Conservation (phyloP, 352 stramenopile species). For the Pythium vanterpoolii region DNA sequence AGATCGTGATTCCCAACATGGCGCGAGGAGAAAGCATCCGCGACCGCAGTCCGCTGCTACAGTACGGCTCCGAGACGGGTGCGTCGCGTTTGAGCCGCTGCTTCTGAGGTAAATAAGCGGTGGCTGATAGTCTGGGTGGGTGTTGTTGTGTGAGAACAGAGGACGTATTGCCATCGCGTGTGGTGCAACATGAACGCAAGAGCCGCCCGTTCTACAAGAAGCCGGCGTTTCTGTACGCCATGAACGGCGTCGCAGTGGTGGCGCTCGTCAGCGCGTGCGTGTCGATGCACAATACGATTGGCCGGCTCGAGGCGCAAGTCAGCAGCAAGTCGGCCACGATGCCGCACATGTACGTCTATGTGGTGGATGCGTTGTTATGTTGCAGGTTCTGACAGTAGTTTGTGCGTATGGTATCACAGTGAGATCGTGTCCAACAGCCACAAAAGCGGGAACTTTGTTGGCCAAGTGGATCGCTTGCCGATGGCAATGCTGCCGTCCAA, state of each 20-base stretch:
- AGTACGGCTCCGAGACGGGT: conserved; percentile 53
- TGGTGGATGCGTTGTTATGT: neutral
- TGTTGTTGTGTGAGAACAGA: conserved; percentile 1
- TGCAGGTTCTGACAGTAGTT: neutral
- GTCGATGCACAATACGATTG: conserved; percentile 74
- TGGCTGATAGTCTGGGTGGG: neutral
- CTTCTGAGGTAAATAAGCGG: neutral
- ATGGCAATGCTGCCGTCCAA: conserved; percentile 75
- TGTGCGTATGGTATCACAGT: too few relatives aligned
- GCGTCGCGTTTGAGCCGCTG: neutral
- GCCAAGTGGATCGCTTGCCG: conserved; percentile 42
- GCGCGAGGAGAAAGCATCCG: conserved; percentile 17
- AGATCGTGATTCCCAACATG: conserved; percentile 6
- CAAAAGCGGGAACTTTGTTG: conserved; percentile 19
- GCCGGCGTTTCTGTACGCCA: conserved; percentile 36
- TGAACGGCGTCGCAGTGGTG: conserved; percentile 59
- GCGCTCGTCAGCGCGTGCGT: conserved; percentile 56
- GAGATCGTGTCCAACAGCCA: conserved; percentile 17
- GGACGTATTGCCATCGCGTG: conserved; percentile 17
- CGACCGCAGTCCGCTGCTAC: conserved; percentile 57
- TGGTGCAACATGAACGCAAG: neutral
- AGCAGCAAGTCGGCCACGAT: conserved; percentile 9
- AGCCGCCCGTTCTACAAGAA: conserved; percentile 29
- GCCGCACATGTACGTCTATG: conserved; percentile 6
- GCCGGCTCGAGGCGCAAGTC: conserved; percentile 39